Evolutionary conservation across 345 rosid genomes (phyloP).

Genomic region (Corymbia maculata): DNA sequence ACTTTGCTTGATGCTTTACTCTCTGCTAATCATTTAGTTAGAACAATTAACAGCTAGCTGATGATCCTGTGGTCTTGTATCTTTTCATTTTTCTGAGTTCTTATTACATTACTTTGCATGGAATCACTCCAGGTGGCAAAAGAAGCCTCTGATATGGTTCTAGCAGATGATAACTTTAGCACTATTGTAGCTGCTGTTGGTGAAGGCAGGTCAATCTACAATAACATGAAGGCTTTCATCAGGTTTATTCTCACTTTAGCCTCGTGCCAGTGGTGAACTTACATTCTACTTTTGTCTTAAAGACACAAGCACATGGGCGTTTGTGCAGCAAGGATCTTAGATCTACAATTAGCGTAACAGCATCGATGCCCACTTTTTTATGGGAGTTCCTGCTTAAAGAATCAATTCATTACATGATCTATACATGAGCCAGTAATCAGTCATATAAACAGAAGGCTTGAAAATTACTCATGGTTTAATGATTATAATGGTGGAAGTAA

Average conservation of each 20-base stretch:
- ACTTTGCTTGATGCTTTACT: neutral
- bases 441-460: neutral
- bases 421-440: neutral
- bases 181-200: conserved; percentile 96
- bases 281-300: neutral
- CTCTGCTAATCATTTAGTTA: neutral
- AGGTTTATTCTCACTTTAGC: conserved; percentile 37
- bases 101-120: neutral
- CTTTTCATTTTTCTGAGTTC: neutral
- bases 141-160: conserved; percentile 97
- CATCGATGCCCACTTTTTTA: neutral
- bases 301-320: neutral
- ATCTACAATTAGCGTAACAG: neutral
- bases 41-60: neutral
- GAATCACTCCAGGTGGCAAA: conserved; percentile 67
- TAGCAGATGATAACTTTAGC: conserved; percentile 97
- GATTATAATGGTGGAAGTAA: neutral
- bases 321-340: neutral
- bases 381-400: neutral
- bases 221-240: conserved; percentile 98
- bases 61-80: neutral
- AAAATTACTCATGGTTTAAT: neutral
- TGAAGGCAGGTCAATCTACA: conserved; percentile 90
- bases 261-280: neutral
- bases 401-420: neutral